Conservation (phyloP, 1,284 basidiomycete genomes). For the Sporisorium graminicola region DNA sequence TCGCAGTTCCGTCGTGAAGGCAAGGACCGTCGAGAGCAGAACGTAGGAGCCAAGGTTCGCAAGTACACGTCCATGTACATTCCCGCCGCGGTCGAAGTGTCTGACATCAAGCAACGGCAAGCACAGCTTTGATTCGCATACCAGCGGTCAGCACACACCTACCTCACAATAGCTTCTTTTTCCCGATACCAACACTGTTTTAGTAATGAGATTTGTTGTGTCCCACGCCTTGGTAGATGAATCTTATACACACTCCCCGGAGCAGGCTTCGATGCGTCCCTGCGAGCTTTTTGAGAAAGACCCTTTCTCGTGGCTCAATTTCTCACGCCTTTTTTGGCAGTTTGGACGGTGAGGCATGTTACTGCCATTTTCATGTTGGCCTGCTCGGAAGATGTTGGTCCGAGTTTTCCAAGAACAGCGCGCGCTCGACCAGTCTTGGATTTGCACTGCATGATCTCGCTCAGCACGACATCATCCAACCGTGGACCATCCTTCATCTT, state of each 20-base stretch:
- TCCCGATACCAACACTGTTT: not conserved
- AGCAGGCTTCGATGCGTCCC: too few relatives aligned
- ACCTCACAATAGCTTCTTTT: not conserved
- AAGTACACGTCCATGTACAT: slow-evolving; percentile 43
- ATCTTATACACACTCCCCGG: too few relatives aligned
- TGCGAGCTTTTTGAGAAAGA: too few relatives aligned
- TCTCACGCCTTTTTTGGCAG: slow-evolving; percentile 1
- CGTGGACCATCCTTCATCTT: too few relatives aligned
- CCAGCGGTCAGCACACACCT: too few relatives aligned
- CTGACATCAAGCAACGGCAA: slow-evolving; percentile 33
- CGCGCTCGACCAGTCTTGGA: not conserved
- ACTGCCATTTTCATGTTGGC: slow-evolving; percentile 10
- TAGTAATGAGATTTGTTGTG: too few relatives aligned
- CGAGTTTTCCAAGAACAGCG: slow-evolving; percentile 9
- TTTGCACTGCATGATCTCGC: slow-evolving; percentile 2
- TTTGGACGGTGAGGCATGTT: not conserved
- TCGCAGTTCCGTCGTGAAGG: slow-evolving; percentile 69
- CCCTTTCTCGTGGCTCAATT: not conserved
- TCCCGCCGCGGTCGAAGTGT: slow-evolving; percentile 37
- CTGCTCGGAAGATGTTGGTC: slow-evolving; percentile 38
- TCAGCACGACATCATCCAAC: slow-evolving; percentile 36
- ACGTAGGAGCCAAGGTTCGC: slow-evolving; percentile 38
- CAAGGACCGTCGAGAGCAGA: slow-evolving; percentile 64
- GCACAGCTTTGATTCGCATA: slow-evolving; percentile 12
- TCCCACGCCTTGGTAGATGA: too few relatives aligned